Percentiles rank a stretch among this genome's conserved stretches.
Evolutionary conservation across 2,329 filamentous ascomycete species (phyloP).

Genomic region (Zymoseptoria passerinii): DNA sequence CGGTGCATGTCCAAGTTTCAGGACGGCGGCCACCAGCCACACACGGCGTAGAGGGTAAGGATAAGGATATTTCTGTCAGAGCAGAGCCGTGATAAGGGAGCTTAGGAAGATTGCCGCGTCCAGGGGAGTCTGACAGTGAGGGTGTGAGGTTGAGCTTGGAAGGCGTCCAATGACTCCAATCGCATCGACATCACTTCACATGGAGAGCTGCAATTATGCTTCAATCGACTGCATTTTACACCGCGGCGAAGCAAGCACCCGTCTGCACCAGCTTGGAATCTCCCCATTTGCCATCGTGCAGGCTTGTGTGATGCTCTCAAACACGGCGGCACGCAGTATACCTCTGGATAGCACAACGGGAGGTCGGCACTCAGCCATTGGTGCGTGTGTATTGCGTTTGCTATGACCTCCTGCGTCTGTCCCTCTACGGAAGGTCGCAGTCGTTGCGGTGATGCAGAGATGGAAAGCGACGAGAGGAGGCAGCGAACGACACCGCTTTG

Average conservation of each 20-base stretch:
- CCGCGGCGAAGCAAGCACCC: background rate
- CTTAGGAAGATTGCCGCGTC: background rate
- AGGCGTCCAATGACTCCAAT: background rate
- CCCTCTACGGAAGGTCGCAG: background rate
- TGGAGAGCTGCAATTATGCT: background rate
- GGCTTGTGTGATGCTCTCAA: background rate
- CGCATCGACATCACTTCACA: background rate
- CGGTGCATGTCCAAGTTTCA: background rate
- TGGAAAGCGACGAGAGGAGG: too few relatives aligned
- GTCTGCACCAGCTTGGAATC: background rate
- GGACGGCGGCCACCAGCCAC: too few relatives aligned
- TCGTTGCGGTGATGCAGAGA: background rate
- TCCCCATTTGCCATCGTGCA: background rate
- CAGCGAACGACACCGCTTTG: background rate
- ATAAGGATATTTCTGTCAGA: background rate
- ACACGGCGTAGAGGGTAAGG: background rate
- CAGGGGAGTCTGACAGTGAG: background rate
- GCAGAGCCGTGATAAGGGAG: background rate
- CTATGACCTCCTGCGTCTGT: background rate
- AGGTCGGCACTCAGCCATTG: background rate
- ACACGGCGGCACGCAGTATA: background rate
- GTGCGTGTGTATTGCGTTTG: background rate
- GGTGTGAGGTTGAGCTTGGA: background rate
- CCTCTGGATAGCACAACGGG: too few relatives aligned
- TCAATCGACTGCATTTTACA: background rate